phyloP scores from a whole-genome alignment of 306 rosid species.

The Malus domestica region ASM211411v1 NC_041791.1:15618501-15619000 shows the following conservation, averaged over 20 bases:
- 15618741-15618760: conserved; percentile 50
- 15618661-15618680: conserved; percentile 52
- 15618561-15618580: conserved; percentile 71
- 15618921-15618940: conserved; percentile 70
- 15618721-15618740: conserved; percentile 60
- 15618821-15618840: conserved; percentile 62
- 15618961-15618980: conserved; percentile 43
- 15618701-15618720: conserved; percentile 32
- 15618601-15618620: conserved; percentile 50
- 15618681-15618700: conserved; percentile 68
- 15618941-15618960: conserved; percentile 68
- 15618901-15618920: conserved; percentile 51
- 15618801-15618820: conserved; percentile 57
- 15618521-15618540: conserved; percentile 70
- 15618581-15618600: conserved; percentile 36
- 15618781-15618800: conserved; percentile 48
- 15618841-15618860: conserved; percentile 48
- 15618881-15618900: conserved; percentile 57
- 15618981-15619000: conserved; percentile 66
- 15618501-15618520: conserved; percentile 89
- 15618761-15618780: conserved; percentile 57
- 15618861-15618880: conserved; percentile 42
- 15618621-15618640: conserved; percentile 56
- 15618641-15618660: conserved; percentile 54
- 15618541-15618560: conserved; percentile 50